Evolutionary conservation across 306 rosid species (phyloP).

Genomic region (Dicorynia guianensis): DNA sequence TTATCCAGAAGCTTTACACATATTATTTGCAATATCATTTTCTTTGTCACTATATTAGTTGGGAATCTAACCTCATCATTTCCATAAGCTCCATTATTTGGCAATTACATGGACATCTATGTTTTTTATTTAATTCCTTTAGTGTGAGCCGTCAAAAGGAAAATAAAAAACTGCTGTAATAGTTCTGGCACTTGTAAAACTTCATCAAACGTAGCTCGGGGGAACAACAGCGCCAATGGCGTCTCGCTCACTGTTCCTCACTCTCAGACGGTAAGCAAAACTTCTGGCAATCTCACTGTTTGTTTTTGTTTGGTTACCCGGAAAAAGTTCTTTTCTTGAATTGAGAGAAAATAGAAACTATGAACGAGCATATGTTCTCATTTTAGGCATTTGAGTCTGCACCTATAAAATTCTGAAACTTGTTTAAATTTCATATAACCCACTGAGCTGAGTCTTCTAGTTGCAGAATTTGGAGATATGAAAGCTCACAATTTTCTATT

Average conservation of each 20-base stretch:
- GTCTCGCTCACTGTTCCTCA: slow-evolving; percentile 50
- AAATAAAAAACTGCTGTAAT: neutral
- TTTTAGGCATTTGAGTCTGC: neutral
- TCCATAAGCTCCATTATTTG: no score
- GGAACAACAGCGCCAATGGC: slow-evolving; percentile 48
- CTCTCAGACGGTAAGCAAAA: slow-evolving; percentile 53
- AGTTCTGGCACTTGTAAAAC: neutral
- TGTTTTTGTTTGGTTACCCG: slow-evolving; percentile 17
- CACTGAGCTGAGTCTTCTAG: slow-evolving; percentile 1
- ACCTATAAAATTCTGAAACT: neutral
- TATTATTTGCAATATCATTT: no score
- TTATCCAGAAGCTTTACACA: no score
- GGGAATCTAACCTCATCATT: no score
- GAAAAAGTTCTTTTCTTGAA: neutral
- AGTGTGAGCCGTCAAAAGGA: neutral
- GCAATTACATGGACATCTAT: no score
- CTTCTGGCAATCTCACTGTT: neutral
- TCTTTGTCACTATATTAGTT: no score
- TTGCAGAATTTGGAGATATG: neutral
- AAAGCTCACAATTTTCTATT: slow-evolving; percentile 19
- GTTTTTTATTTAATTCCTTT: no score
- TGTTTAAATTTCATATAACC: neutral
- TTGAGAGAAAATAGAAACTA: neutral
- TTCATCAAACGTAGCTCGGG: neutral
- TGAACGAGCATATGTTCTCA: neutral